Evolutionary conservation across 805 yeast species (phyloP), one percentile per base, ranked within the genome.

Genomic region (Ogataea siamensis): DNA sequence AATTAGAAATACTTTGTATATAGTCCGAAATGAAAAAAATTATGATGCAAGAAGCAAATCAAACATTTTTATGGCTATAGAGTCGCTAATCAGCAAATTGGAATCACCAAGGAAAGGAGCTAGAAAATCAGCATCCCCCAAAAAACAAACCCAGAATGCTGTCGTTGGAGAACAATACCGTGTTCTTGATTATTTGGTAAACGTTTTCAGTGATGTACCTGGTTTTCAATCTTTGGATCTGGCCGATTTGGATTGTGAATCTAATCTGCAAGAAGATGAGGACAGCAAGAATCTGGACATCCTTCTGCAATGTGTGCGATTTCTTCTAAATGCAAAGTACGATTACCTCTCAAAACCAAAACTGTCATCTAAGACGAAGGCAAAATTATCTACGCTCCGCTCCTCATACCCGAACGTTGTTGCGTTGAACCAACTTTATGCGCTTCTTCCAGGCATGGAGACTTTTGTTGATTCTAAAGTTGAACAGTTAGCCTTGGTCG

Each of bases 401-500:
- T 16, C 34, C 9, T 36, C 46, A 3, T 56, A 52, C 33, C 76
- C 78, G 0, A 55, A 68, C 7, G 45, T 73, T 24, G 57, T 73
- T 7, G 62, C 75, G 1, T 43, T 66, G 9, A 66, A 66, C 21
- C 82, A 76, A 42, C 46, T 78, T 4, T 77, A 77, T 47, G 60
- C 80, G 1, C 47, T 76, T 8, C 71, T 66, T 37, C 65, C 65
- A 10, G 54, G 62, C 16, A 59, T 65, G 28, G 75, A 77, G 44
- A 74, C 82, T 0, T 67, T 63, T 51, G 76, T 76, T 2, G 83
- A 78, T 47, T 62, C 63, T 25, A 60, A 59, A 31, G 52, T 76
- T 1, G 73, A 69, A 37, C 41, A 58, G 10, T 46, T 66, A 25
- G 58, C 65, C 1, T 53, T 67, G 26, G 46, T 56, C 13, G 73